These are phyloP conservation scores for Helicocarpus griseus DNA, from an alignment of 2,329 filamentous ascomycete genomes.

Conservation along the genomic window DNA sequence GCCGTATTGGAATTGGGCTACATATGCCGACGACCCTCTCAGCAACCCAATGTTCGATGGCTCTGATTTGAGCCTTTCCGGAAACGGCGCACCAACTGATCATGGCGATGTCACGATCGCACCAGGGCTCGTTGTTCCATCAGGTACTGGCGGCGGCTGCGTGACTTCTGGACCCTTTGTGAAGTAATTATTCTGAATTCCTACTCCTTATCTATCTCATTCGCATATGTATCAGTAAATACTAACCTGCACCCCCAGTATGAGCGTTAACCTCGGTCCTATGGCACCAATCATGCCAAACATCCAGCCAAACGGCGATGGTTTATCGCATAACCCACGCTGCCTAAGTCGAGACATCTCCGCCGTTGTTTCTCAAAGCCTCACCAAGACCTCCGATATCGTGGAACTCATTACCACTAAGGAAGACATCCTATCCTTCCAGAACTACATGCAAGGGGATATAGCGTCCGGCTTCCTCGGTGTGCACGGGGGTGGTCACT, in stretches of 20 bases:
- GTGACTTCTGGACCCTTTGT: constrained; percentile 17
- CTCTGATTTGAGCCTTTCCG: constrained; percentile 19
- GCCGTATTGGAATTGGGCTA: constrained; percentile 23
- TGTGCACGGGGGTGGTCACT: constrained; percentile 3
- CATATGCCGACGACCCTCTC: constrained; percentile 10
- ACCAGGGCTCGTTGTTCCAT: neutral
- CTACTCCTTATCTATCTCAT: neutral
- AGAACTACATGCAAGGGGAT: neutral
- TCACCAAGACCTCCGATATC: neutral
- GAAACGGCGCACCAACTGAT: constrained; percentile 12
- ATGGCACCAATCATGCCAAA: constrained; percentile 9
- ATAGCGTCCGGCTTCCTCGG: neutral
- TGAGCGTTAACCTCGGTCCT: constrained; percentile 29
- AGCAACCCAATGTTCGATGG: constrained; percentile 17
- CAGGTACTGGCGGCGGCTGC: constrained; percentile 18
- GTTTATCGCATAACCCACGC: constrained; percentile 23
- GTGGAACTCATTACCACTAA: neutral
- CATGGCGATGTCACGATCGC: neutral
- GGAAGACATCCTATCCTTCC: neutral
- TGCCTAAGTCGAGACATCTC: constrained; percentile 31
- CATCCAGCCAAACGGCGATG: constrained; percentile 7
- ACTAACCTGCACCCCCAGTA: constrained; percentile 12
- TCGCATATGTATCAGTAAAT: neutral
- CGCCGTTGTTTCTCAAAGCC: constrained; percentile 4
- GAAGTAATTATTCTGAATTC: neutral